Conservation (phyloP, 2,329 filamentous ascomycete genomes). For the Emmonsiellopsis sp. region DNA sequence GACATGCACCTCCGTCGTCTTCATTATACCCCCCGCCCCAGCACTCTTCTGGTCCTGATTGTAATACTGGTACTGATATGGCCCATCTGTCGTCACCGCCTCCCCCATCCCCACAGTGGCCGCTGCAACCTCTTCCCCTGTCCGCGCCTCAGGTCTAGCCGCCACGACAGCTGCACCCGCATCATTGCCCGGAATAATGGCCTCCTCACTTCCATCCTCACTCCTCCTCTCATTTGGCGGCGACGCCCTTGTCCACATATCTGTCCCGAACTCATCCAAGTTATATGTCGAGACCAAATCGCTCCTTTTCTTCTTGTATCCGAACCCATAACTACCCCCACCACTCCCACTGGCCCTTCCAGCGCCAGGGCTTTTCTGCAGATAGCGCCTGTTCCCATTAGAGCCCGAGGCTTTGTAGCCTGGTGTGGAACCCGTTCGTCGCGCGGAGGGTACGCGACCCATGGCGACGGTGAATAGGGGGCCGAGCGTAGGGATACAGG, state of each 20-base stretch:
- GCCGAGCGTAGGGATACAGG: constrained; percentile 8
- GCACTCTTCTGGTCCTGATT: no score
- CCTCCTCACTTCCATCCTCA: not conserved
- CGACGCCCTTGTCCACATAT: not conserved
- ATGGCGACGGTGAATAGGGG: constrained; percentile 4
- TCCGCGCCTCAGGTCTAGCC: not conserved
- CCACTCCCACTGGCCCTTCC: not conserved
- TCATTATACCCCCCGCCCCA: constrained; percentile 5
- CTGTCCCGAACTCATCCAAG: not conserved
- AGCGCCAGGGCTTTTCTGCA: not conserved
- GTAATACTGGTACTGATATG: no score
- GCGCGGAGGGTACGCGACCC: not conserved
- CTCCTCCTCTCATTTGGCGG: not conserved
- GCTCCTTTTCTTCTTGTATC: not conserved
- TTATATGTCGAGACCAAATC: not conserved
- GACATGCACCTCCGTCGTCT: constrained; percentile 8
- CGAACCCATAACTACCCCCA: not conserved
- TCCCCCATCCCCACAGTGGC: not conserved
- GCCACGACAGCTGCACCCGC: not conserved
- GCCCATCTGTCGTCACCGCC: not conserved
- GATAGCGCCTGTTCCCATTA: not conserved
- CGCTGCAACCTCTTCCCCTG: not conserved
- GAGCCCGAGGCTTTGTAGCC: not conserved
- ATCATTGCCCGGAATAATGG: not conserved
- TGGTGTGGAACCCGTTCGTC: not conserved